A percentile compares a stretch with the other conserved stretches of the same genome.
Conservation (phyloP, 2,329 filamentous ascomycete genomes). For the Xylaria sp. region DNA sequence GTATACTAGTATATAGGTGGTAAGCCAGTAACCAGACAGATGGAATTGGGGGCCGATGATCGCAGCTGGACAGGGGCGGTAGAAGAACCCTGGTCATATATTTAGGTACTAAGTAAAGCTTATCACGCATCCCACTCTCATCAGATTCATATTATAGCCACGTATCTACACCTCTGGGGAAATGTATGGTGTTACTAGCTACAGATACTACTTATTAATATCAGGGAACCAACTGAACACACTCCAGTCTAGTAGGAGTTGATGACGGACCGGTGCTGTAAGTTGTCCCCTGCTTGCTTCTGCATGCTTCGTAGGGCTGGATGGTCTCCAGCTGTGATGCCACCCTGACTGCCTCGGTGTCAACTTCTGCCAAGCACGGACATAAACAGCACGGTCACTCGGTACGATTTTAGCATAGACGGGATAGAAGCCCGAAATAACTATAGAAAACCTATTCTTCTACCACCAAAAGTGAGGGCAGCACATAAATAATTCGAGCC, state of each 20-base stretch:
- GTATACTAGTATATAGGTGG: background rate
- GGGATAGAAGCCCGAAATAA: background rate
- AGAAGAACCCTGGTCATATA: constrained; percentile 8
- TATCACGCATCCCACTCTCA: background rate
- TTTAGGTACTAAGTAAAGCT: background rate
- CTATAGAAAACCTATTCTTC: background rate
- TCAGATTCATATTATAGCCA: background rate
- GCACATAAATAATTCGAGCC: background rate
- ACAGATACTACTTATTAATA: background rate
- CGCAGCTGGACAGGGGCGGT: constrained; percentile 28
- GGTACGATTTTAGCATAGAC: background rate
- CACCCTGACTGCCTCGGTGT: background rate
- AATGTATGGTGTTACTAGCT: background rate
- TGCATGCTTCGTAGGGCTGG: constrained; percentile 16
- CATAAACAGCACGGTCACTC: background rate
- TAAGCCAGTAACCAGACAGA: constrained; percentile 17
- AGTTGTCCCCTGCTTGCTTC: background rate
- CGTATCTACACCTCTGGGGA: background rate
- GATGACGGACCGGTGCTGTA: background rate
- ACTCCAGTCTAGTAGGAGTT: background rate
- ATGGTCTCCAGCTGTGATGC: background rate
- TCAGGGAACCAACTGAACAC: background rate
- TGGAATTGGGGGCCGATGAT: constrained; percentile 20
- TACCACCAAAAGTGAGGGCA: background rate
- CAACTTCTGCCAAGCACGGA: constrained; percentile 20